Evolutionary conservation across 2,329 filamentous ascomycete species (phyloP).

Genomic region (Diaporthe vaccinii): DNA sequence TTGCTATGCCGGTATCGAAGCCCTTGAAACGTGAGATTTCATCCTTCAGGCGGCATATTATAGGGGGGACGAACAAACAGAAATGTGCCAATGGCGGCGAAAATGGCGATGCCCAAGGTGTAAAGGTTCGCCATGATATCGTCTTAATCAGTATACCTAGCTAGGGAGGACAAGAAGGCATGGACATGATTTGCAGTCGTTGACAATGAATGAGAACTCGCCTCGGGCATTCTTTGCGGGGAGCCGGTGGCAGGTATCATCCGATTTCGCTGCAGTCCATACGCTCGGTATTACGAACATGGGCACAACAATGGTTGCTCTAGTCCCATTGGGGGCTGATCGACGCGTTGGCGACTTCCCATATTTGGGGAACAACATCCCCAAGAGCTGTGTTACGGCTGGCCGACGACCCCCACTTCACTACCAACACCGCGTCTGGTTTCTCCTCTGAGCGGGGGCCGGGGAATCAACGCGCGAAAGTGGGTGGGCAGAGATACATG

Average conservation of each 20-base stretch:
- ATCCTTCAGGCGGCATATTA: background rate
- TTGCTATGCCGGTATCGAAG: conserved; percentile 72
- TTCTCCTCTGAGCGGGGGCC: too few species aligned
- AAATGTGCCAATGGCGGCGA: conserved; percentile 71
- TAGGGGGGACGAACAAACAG: conserved; percentile 61
- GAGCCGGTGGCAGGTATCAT: background rate
- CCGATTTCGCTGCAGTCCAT: background rate
- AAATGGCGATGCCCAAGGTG: conserved; percentile 65
- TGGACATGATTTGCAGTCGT: background rate
- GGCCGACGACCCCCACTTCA: background rate
- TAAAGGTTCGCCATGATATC: conserved; percentile 48
- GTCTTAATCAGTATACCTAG: background rate
- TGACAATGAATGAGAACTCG: background rate
- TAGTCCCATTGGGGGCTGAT: conserved; percentile 11
- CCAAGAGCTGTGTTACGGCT: background rate
- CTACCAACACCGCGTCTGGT: background rate
- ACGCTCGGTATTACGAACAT: background rate
- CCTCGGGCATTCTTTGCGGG: conserved; percentile 10
- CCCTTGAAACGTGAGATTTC: conserved; percentile 53
- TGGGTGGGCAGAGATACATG: background rate
- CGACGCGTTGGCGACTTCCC: background rate
- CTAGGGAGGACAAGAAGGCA: background rate
- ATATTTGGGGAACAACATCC: conserved; percentile 2
- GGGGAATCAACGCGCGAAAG: background rate
- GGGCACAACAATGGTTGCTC: background rate